Conservation (phyloP, 768 basidiomycete genomes). For the Lentinula boryana region DNA sequence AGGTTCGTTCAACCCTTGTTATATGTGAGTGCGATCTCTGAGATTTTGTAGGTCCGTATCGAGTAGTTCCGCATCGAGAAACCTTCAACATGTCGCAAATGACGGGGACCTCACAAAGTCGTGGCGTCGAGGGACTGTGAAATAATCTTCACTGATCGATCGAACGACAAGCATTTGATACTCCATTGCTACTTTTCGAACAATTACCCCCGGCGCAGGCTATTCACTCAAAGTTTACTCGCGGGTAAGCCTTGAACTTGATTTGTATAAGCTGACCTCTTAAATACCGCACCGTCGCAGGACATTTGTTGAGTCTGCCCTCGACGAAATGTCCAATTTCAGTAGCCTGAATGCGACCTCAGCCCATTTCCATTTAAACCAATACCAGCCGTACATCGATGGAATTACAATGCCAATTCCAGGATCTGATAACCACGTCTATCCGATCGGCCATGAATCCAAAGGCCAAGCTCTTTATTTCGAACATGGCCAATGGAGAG, state of each 20-base stretch:
- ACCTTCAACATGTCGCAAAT: too few relatives aligned
- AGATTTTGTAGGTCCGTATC: not conserved
- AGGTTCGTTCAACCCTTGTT: not conserved
- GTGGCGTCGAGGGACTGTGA: not conserved
- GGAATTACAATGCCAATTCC: not conserved
- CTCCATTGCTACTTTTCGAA: not conserved
- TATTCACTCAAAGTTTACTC: not conserved
- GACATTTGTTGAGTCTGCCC: not conserved
- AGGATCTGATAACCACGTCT: not conserved
- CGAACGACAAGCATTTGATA: not conserved
- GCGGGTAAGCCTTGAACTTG: not conserved
- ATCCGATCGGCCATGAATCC: not conserved
- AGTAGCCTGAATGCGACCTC: not conserved
- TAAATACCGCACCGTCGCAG: not conserved
- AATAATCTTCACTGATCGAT: not conserved
- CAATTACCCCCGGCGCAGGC: not conserved
- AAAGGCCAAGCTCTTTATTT: constrained; percentile 33
- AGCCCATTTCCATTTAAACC: not conserved
- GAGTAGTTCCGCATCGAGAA: too few relatives aligned
- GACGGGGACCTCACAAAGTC: not conserved
- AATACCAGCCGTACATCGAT: not conserved
- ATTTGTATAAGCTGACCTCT: not conserved
- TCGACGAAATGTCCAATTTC: not conserved
- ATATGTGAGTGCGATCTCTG: not conserved
- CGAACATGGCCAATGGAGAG: constrained; percentile 52